phyloP scores from a whole-genome alignment of 495 filamentous ascomycete species.

The Trypethelium eluteriae region DNA sequence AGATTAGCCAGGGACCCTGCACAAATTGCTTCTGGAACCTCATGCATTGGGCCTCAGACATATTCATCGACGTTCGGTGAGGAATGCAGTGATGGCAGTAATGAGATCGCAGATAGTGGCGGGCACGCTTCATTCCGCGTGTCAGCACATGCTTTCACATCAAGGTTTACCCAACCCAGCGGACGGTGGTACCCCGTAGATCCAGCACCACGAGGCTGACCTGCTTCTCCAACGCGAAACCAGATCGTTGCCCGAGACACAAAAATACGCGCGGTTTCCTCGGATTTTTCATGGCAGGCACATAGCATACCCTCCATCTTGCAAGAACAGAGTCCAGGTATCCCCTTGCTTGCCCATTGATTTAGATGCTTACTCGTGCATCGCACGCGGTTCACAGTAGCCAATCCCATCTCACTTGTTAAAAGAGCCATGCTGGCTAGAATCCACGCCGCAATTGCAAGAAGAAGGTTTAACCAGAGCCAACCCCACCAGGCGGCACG shows the following conservation, averaged over 20 bases:
- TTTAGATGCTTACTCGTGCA: background rate
- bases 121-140: background rate
- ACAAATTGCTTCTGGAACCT: background rate
- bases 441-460: background rate
- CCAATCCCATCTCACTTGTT: background rate
- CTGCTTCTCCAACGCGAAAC: no score
- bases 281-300: background rate
- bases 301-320: background rate
- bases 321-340: background rate
- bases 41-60: background rate
- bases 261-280: background rate
- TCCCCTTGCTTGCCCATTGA: background rate
- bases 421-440: background rate
- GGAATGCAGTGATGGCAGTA: background rate
- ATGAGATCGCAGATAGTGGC: background rate
- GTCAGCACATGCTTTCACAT: background rate
- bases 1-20: background rate
- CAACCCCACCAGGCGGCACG: no score
- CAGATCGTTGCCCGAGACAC: background rate
- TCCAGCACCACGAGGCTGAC: no score
- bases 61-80: background rate
- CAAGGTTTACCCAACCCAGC: background rate
- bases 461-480: no score
- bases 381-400: background rate
- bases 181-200: background rate